These are phyloP conservation scores for Mortierella sp. DNA, from an alignment of 371 early-diverging fungal species.

Conservation along the genomic window DNA sequence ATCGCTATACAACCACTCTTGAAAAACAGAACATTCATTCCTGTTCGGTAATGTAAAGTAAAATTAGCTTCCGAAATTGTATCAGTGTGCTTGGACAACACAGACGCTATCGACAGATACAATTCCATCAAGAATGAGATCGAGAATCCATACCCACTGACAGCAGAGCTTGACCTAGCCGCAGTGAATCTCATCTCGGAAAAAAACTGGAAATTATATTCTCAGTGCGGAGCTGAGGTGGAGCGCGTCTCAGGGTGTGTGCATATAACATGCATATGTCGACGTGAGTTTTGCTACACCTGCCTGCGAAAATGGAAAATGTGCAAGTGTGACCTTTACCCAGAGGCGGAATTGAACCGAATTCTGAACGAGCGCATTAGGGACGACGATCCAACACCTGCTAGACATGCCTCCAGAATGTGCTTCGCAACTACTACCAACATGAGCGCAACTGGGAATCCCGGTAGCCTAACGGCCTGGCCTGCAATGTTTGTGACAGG, in stretches of 20 bases:
- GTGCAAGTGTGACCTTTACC: slow-evolving; percentile 29
- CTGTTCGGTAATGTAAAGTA: slow-evolving; percentile 33
- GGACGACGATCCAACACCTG: slow-evolving; percentile 10
- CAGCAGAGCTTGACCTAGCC: slow-evolving; percentile 14
- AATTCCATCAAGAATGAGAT: slow-evolving; percentile 16
- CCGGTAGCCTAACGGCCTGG: background rate
- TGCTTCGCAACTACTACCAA: slow-evolving; percentile 28
- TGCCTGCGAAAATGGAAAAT: slow-evolving; percentile 25
- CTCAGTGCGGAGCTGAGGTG: slow-evolving; percentile 34
- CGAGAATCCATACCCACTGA: slow-evolving; percentile 22
- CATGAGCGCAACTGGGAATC: slow-evolving; percentile 27
- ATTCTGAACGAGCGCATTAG: slow-evolving; percentile 38
- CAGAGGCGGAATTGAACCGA: slow-evolving; percentile 21
- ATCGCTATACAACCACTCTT: slow-evolving; percentile 25
- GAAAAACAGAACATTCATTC: slow-evolving; percentile 21
- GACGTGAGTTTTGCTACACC: slow-evolving; percentile 36
- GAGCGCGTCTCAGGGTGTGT: slow-evolving; percentile 30
- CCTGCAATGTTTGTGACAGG: slow-evolving; percentile 22
- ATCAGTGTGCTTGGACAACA: slow-evolving; percentile 13
- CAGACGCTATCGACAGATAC: slow-evolving; percentile 8
- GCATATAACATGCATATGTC: slow-evolving; percentile 34
- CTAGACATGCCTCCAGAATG: slow-evolving; percentile 32
- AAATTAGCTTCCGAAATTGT: slow-evolving; percentile 3
- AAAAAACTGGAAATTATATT: slow-evolving; percentile 31
- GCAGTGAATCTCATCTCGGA: slow-evolving; percentile 20